These are phyloP conservation scores for Paraurostyla sp. DNA, from an alignment of 73 alveolate genomes.

Conservation along the genomic window DNA sequence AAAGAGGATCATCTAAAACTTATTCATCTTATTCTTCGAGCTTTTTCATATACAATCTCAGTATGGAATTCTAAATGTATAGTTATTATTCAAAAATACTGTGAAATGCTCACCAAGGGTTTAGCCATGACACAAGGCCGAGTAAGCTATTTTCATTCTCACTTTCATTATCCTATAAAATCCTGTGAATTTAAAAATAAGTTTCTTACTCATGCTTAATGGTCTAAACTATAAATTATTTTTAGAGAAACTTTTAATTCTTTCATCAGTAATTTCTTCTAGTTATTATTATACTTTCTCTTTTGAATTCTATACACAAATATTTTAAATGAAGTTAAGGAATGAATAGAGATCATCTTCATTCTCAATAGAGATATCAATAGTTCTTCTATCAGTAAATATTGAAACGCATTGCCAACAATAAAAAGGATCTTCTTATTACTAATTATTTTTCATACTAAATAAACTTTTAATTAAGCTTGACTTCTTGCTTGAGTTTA, in stretches of 20 bases:
- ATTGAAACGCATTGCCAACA: not conserved
- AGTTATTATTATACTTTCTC: not conserved
- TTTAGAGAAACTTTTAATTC: not conserved
- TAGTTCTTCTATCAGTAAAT: not conserved
- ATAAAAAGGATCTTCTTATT: not conserved
- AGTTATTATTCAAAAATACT: not conserved
- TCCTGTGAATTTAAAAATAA: no score
- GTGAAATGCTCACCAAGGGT: not conserved
- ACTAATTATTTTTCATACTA: not conserved
- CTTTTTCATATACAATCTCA: no score
- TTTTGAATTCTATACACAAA: no score
- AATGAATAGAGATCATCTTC: not conserved
- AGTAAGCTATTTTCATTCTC: not conserved
- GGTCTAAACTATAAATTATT: no score
- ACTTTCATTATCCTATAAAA: not conserved
- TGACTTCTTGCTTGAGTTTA: no score
- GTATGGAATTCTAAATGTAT: not conserved
- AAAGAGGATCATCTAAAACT: not conserved
- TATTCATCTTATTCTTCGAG: not conserved
- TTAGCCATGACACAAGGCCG: not conserved
- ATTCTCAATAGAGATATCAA: not conserved
- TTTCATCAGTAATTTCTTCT: not conserved
- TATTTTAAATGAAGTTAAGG: no score
- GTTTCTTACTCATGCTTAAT: no score
- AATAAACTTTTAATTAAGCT: no score